A percentile compares a stretch with the other conserved stretches of the same genome.
Conservation (phyloP, 345 rosid species). For the Pistacia integerrima region DNA sequence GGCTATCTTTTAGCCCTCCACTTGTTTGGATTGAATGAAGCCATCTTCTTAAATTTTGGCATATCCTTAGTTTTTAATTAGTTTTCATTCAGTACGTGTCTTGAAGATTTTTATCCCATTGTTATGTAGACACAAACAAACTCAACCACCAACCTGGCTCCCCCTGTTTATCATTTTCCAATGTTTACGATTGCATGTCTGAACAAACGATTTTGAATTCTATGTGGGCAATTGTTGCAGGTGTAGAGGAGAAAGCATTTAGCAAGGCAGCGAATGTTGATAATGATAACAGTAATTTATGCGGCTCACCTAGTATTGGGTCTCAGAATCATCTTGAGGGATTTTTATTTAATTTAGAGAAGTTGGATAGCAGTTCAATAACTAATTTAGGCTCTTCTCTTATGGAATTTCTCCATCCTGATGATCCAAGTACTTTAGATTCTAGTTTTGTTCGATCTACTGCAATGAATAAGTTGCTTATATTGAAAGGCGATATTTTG, state of each 20-base stretch:
- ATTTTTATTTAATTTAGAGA: constrained; percentile 65
- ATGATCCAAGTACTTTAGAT: constrained; percentile 58
- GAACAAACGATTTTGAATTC: neutral
- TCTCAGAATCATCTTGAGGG: constrained; percentile 58
- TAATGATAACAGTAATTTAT: constrained; percentile 56
- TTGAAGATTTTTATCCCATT: too few species aligned
- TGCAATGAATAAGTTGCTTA: constrained; percentile 60
- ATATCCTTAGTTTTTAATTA: too few species aligned
- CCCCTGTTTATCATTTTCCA: neutral
- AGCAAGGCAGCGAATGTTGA: constrained; percentile 48
- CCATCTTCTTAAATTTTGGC: neutral
- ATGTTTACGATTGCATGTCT: too few species aligned
- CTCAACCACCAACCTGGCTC: too few species aligned
- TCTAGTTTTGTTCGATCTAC: constrained; percentile 56
- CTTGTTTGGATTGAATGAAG: neutral
- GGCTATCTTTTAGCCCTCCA: neutral
- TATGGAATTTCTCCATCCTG: constrained; percentile 62
- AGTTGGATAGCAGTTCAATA: constrained; percentile 54
- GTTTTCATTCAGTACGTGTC: too few species aligned
- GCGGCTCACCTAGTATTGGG: constrained; percentile 60
- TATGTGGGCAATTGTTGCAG: constrained; percentile 40
- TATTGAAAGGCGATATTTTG: constrained; percentile 61
- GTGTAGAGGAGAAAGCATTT: constrained; percentile 65
- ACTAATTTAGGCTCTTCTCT: constrained; percentile 63
- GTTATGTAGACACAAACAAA: too few species aligned